Evolutionary conservation across 108 stramenopile species (phyloP), one percentile per base, ranked within the genome.

Genomic region (Stephanodiscus minutulus): DNA sequence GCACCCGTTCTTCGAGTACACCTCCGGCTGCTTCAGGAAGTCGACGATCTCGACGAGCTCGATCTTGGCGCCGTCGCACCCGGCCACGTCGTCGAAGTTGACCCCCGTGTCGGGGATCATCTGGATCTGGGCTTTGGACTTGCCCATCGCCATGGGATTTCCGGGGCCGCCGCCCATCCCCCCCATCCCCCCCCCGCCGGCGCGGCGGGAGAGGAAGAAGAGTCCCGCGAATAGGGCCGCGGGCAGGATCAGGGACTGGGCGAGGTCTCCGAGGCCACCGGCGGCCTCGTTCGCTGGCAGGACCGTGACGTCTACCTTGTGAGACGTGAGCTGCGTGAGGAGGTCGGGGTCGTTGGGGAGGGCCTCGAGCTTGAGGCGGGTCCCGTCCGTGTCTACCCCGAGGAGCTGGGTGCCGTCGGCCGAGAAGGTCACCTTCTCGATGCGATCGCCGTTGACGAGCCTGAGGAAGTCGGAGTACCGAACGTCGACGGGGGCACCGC

Each of bases 21-120:
- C 84, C 70, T 91, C 88, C 1, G 98, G 97, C 78, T 97, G 91
- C 90, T 98, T 97, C 64, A 98, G 82, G 79, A 96, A 98, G 85
- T 97, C 96, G 18, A 98, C 98, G 47, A 98, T 92, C 76, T 98
- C 98, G 47, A 88, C 83, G 48, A 98, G 55, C 56, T 98, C 97
- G 52, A 94, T 70, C 85, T 98, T 98, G 80, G 97, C 97, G 24
- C 87, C 89, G 67, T 98, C 96, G 72, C 96, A 96, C 56, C 98
- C 98, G 10, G 96, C 97, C 22, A 98, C 97, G 73, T 96, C 96
- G 53, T 94, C 94, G 86, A 98, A 98, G 63, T 85, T 97, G 10
- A 95, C 90, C 11, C 92, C 92, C 17, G 92, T 93, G 61, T 94
- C 92, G 15, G 92, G 92, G 41, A 91, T 85, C 91, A 95, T 91